Evolutionary conservation across 768 basidiomycete genomes (phyloP), one percentile per base, ranked within the genome.

Genomic region (Podaxis rugospora): DNA sequence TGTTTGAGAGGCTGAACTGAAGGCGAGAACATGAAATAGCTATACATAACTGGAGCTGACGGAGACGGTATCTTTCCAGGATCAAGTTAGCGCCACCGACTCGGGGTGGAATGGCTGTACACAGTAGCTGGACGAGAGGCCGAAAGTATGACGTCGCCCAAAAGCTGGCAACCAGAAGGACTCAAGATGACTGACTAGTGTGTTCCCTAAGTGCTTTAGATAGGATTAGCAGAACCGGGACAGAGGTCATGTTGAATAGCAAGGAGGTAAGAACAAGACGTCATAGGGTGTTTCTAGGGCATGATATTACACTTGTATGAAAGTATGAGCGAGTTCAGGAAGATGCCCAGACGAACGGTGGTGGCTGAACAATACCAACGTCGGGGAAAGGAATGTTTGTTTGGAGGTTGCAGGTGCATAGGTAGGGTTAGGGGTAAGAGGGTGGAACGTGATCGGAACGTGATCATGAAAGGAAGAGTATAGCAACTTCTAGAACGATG

Each of bases 401-500:
- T 25, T 25, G 25, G 3, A 25, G 25, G 25, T 25, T 25, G 25
- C 25, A 3, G 25, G 25, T 25, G 16, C 44, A 21, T 35, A 27
- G 7, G 23, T 58, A 36, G 66, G 66, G 53, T 67, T 62, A 57
- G 62, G 51, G 57, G 51, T 60, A 23, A 44, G 42, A 13, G 55
- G 49, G 32, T 21, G 36, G 56, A 69, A 66, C 69, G 68, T 70
- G 71, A 69, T 64, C 60, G 36, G 56, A 69, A 66, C 69, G 68
- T 70, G 71, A 69, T 64, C 60, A 35, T n/a, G n/a, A 50, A 32
- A 16, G 52, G 70, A 70, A 67, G 40, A 23, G 39, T 59, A 63
- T 72, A 68, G 71, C 62, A 75, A 50, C 65, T 75, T 74, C 68
- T 73, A 70, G 71, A 74, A 75, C 65, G 62, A 67, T 69, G 60